These are phyloP conservation scores for Cordyceps farinosa DNA, from an alignment of 2,329 filamentous ascomycete genomes.

Conservation along the genomic window DNA sequence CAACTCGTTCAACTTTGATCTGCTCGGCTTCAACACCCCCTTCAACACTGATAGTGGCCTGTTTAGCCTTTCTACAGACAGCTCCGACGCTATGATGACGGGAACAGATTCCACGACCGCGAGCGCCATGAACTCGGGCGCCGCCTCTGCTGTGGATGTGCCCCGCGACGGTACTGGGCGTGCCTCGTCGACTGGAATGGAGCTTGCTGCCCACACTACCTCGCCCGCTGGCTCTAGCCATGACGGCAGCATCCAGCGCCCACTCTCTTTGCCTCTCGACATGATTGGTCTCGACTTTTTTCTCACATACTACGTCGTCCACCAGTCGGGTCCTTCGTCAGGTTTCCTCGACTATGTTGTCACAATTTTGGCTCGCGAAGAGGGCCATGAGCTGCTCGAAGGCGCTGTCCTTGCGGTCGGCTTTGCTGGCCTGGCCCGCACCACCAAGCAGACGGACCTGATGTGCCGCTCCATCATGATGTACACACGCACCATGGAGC, in stretches of 20 bases:
- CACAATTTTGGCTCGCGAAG: conserved; percentile 16
- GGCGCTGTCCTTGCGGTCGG: conserved; percentile 16
- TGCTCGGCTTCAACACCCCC: conserved; percentile 16
- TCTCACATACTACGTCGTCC: conserved; percentile 15
- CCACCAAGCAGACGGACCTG: conserved; percentile 17
- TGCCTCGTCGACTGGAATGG: conserved; percentile 1
- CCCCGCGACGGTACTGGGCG: neutral
- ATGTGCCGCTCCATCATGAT: conserved; percentile 18
- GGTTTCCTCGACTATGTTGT: conserved; percentile 17
- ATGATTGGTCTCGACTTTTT: conserved; percentile 18
- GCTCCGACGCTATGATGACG: conserved; percentile 14
- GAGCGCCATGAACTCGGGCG: conserved; percentile 2
- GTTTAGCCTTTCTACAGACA: conserved; percentile 10
- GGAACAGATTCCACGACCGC: conserved; percentile 6
- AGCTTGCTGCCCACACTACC: neutral
- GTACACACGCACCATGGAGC: conserved; percentile 18
- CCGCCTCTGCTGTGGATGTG: conserved; percentile 13
- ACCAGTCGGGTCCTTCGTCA: conserved; percentile 13
- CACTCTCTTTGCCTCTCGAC: conserved; percentile 13
- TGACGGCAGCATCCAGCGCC: conserved; percentile 13
- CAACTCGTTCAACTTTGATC: conserved; percentile 12
- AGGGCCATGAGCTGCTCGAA: conserved; percentile 16
- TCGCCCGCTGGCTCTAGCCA: conserved; percentile 7
- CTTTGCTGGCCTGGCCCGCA: conserved; percentile 16
- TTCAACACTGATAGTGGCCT: conserved; percentile 16